Conservation (phyloP, 257 asterid species). For the Leonotis leonurus region DNA sequence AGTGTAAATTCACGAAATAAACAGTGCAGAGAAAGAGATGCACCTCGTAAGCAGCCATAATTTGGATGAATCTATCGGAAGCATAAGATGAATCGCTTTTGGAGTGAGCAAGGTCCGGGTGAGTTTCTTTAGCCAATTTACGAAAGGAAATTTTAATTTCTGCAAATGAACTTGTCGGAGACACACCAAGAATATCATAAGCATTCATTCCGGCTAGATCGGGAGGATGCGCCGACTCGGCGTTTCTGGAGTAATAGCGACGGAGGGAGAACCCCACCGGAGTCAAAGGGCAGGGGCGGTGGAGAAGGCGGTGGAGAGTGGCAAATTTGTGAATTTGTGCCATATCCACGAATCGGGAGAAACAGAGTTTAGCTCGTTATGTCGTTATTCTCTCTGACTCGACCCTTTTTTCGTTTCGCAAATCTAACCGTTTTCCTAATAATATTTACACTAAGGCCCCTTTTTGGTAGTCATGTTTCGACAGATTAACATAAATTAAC, state of each 20-base stretch:
- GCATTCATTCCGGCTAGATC: slow-evolving; percentile 66
- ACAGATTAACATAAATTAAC: no score
- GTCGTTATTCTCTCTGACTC: background rate
- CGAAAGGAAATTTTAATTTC: slow-evolving; percentile 77
- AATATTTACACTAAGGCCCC: no score
- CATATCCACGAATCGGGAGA: no score
- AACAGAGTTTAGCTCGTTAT: background rate
- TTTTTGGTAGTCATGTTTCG: no score
- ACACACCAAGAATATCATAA: slow-evolving; percentile 69
- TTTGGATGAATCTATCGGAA: slow-evolving; percentile 55
- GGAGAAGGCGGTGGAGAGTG: slow-evolving; percentile 21
- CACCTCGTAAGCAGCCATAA: slow-evolving; percentile 95
- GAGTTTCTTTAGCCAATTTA: slow-evolving; percentile 86
- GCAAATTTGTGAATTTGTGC: slow-evolving; percentile 27
- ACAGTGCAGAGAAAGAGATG: background rate
- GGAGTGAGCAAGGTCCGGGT: slow-evolving; percentile 69
- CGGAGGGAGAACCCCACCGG: slow-evolving; percentile 4
- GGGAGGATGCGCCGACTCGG: slow-evolving; percentile 46
- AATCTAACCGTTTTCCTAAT: no score
- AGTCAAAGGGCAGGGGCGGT: slow-evolving; percentile 22
- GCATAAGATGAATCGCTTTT: slow-evolving; percentile 25
- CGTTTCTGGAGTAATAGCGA: slow-evolving; percentile 21
- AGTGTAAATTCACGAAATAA: background rate
- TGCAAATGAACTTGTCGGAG: slow-evolving; percentile 54
- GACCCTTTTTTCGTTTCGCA: background rate